Conservation (phyloP, 306 rosid genomes). For the Geum urbanum region DNA sequence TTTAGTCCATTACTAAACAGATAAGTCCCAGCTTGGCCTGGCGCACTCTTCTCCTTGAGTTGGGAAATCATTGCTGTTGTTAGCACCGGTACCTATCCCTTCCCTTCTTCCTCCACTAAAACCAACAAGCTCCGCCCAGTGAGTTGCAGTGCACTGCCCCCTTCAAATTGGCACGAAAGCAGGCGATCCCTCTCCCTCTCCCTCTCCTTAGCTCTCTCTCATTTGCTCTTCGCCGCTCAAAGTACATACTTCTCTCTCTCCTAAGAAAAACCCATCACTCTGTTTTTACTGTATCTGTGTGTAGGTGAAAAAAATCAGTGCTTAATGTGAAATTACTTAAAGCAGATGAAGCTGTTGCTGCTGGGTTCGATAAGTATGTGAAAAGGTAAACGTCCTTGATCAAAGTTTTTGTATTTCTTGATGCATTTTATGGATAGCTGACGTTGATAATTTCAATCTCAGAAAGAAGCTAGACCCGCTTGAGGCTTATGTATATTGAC, state of each 20-base stretch:
- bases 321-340: neutral
- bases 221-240: slow-evolving; percentile 45
- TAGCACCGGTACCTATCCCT: slow-evolving; percentile 26
- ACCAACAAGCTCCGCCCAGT: slow-evolving; percentile 23
- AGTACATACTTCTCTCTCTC: slow-evolving; percentile 20
- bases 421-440: neutral
- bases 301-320: too few relatives aligned
- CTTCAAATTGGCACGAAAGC: slow-evolving; percentile 54
- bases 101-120: slow-evolving; percentile 1
- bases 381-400: slow-evolving; percentile 45
- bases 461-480: slow-evolving; percentile 89
- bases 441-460: slow-evolving; percentile 19
- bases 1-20: neutral
- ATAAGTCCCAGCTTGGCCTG: neutral
- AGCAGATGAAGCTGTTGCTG: slow-evolving; percentile 62
- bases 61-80: slow-evolving; percentile 33
- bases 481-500: slow-evolving; percentile 74
- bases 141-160: slow-evolving; percentile 46
- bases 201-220: slow-evolving; percentile 54
- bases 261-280: neutral
- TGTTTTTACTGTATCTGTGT: too few relatives aligned
- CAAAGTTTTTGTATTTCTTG: neutral
- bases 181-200: slow-evolving; percentile 65
- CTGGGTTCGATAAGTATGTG: slow-evolving; percentile 59
- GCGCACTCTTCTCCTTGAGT: slow-evolving; percentile 20